Evolutionary conservation across 2,329 filamentous ascomycete genomes (phyloP).

Genomic region (Colletotrichum horii): DNA sequence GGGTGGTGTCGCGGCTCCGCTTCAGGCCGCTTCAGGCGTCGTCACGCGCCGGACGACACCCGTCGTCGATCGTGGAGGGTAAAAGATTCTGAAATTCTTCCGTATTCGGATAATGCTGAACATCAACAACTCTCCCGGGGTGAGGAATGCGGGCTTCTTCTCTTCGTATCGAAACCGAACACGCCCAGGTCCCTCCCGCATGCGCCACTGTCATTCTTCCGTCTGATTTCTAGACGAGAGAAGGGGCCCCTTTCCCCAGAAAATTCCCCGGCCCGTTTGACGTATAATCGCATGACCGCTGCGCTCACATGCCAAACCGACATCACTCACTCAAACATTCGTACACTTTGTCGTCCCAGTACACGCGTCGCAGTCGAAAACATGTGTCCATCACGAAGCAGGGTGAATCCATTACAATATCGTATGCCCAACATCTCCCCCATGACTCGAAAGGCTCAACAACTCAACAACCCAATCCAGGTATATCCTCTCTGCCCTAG

Average conservation of each 20-base stretch:
- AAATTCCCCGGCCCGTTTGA: background rate
- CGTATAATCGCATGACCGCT: background rate
- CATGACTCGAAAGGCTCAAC: background rate
- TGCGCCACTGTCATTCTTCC: background rate
- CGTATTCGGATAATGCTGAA: slow-evolving; percentile 12
- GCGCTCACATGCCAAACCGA: background rate
- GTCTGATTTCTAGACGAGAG: background rate
- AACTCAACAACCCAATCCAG: background rate
- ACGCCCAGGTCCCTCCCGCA: background rate
- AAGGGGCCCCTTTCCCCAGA: background rate
- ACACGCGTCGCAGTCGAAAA: background rate
- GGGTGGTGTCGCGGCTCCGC: background rate
- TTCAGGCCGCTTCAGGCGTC: background rate
- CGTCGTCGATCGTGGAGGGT: background rate
- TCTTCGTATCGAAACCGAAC: slow-evolving; percentile 11
- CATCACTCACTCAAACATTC: background rate
- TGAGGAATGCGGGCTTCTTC: background rate
- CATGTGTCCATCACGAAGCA: background rate
- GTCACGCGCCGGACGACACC: background rate
- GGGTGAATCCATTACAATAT: background rate
- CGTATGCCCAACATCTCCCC: background rate
- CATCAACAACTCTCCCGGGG: background rate
- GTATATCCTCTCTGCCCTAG: background rate
- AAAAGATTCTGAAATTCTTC: background rate
- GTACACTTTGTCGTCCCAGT: background rate